Evolutionary conservation across 2,329 filamentous ascomycete genomes (phyloP).

Genomic region (Gaeumannomyces tritici): DNA sequence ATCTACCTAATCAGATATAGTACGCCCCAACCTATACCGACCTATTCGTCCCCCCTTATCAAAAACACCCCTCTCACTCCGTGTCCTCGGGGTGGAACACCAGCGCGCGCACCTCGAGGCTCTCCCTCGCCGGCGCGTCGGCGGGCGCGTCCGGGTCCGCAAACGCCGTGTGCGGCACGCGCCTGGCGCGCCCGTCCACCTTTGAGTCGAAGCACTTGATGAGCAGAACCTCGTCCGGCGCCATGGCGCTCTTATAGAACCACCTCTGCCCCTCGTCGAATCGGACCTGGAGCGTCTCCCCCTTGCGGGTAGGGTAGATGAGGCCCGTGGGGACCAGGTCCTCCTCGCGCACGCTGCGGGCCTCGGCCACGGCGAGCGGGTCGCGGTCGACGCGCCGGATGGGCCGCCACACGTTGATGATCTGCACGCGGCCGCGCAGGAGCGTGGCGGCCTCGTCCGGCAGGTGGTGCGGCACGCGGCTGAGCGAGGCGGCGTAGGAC

Average conservation of each 20-base stretch:
- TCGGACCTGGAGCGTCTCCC: slow-evolving; percentile 64
- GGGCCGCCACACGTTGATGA: slow-evolving; percentile 82
- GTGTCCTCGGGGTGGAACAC: slow-evolving; percentile 45
- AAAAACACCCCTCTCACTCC: not conserved
- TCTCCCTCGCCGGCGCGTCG: slow-evolving; percentile 67
- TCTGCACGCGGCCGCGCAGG: slow-evolving; percentile 39
- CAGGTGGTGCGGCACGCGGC: slow-evolving; percentile 25
- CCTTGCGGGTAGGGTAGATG: slow-evolving; percentile 55
- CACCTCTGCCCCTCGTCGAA: slow-evolving; percentile 56
- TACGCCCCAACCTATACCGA: no score
- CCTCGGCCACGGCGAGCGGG: slow-evolving; percentile 61
- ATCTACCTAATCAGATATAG: no score
- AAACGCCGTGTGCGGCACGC: slow-evolving; percentile 70
- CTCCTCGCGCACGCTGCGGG: slow-evolving; percentile 45
- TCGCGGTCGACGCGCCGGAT: slow-evolving; percentile 50
- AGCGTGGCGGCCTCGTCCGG: slow-evolving; percentile 33
- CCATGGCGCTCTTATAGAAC: slow-evolving; percentile 77
- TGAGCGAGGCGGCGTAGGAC: slow-evolving; percentile 18
- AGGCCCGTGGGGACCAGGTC: slow-evolving; percentile 68
- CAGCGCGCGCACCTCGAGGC: slow-evolving; percentile 80
- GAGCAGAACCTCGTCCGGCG: slow-evolving; percentile 59
- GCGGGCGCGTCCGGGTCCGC: slow-evolving; percentile 60
- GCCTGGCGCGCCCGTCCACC: slow-evolving; percentile 40
- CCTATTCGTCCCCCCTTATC: not conserved
- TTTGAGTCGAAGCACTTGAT: slow-evolving; percentile 72